Base-by-base conservation (phyloP, 306 rosid genomes). In the Crataegus laevigata region DNA sequence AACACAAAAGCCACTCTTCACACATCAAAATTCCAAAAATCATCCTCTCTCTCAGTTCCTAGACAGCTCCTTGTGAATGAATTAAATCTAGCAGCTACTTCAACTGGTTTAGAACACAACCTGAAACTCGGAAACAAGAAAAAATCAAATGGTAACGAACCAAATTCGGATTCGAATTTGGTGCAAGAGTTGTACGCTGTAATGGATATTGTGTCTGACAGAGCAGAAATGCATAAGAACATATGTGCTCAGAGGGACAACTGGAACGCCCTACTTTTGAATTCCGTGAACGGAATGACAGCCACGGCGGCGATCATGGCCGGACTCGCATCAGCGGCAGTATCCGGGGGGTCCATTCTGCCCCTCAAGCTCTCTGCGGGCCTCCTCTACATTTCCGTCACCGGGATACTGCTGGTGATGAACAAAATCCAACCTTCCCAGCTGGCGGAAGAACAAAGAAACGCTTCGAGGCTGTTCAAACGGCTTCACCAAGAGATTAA, bases 351-450 rank as follows among this genome's bases (percentile, higher is more conserved):
- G 12, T 71, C 88, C 21, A 25, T 84, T 57, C 4, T 78, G 66
- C 90, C 96, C 11, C 83, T 89, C 65, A 88, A 87, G 80, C 78
- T 91, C 40, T 88, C 92, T 22, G 89, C 96, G 4, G 82, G 83
- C 25, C 43, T 88, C 59, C 92, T 91, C 11, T 93, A 85, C 75
- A 72, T 80, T 63, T 85, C 92, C 32, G 89, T 92, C 34, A 87
- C 92, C 12, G 96, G 84, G 17, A 71, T 93, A 12, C 77, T 83
- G 75, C 45, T 80, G 81, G 76, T 87, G 76, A 88, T 88, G 90
- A 93, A 86, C 91, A 91, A 82, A 72, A 82, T 91, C 70, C 98
- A 91, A 55, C 93, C 98, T 19, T 91, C 98, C 13, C 97, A 93
- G 76, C 88, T 93, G 9, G 91, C 87, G 3, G 97, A 93, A 73